Evolutionary conservation across 805 yeast genomes (phyloP), one percentile per base, ranked within the genome.

Genomic region (Candida hungchunana): DNA sequence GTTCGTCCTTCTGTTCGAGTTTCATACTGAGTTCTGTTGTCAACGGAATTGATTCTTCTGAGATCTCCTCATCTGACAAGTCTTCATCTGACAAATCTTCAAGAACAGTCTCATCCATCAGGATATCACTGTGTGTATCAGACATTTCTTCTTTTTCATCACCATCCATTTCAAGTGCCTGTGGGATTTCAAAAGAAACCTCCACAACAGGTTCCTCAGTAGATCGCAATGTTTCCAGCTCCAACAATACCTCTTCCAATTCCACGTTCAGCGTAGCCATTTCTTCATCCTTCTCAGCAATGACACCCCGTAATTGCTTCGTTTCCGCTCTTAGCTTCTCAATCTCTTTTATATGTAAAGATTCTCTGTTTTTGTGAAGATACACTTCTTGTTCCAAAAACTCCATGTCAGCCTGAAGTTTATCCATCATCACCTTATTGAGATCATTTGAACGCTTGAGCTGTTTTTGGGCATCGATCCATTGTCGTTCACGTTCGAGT

Each of bases 201-300:
- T 22, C 32, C 18, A 27, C 29, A 36, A 15, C 6, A 12, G 27
- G 26, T 27, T 30, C 43, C 10, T 8, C n/a, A n/a, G n/a, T n/a
- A n/a, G n/a, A n/a, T n/a, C n/a, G n/a, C n/a, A n/a, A n/a, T n/a
- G n/a, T 26, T 4, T 42, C 40, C 25, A 44, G 18, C 25, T 44
- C 51, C 24, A 31, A 17, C 31, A 42, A 31, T 11, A 37, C 32
- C 9, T 35, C 28, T 12, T 46, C 49, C 18, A 51, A 33, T 26
- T 50, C 52, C 6, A 35, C 18, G 19, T 43, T 50, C 36, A 54
- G 36, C 2, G 17, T 12, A 6, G 34, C 24, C 24, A 53, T 40
- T 28, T 47, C 48, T 10, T 39, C 40, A 22, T 38, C 42, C 18
- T 42, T 48, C 18, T 27, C 29, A 11, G 30, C 13, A 7, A 43